Evolutionary conservation across 2,329 filamentous ascomycete species (phyloP), one percentile per base, ranked within the genome.

Genomic region (Talaromyces piceae): DNA sequence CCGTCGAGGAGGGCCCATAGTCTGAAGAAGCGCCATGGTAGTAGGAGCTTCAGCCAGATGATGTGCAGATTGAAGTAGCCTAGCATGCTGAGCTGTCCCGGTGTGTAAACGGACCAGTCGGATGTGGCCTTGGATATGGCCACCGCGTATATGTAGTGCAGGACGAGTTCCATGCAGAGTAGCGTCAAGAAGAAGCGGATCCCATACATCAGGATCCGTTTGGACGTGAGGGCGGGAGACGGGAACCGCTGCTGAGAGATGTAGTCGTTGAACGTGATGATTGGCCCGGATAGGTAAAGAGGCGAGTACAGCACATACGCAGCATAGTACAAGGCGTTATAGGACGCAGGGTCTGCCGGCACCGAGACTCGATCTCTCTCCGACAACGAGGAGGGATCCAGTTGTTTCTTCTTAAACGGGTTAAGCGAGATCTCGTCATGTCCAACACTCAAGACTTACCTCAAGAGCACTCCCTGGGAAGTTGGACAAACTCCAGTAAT

Each of bases 191-290:
- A 66, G 66, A 97, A 94, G 22, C 93, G 89, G 44, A 95, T 70
- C 20, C 77, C 90, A 64, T 98, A 98, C 43, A 88, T 82, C 26
- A 85, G 66, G 1, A 86, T 96, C 49, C 91, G 87, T 2, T 73
- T 69, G 3, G 68, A 70, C 58, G 84, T 87, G 61, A 93, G 84
- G 52, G 81, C 90, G 9, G 84, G 78, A 0, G 88, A 72, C 11
- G 78, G 79, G 70, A 91, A 86, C 58, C 88, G 86, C 54, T 79
- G 77, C 67, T 98, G 93, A 0, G 88, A 87, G 56, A 97, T 84
- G 74, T 93, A 98, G 74, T 98, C 94, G 70, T 98, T 98, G 75
- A 97, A 98, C 11, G 91, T 97, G 55, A 98, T 67, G 62, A 98
- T 95, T 1, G 93, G 93, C 0, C 93, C 93, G 0, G 91, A 82